Evolutionary conservation across 768 basidiomycete genomes (phyloP).

Genomic region (Rhizopogon vesiculosus): DNA sequence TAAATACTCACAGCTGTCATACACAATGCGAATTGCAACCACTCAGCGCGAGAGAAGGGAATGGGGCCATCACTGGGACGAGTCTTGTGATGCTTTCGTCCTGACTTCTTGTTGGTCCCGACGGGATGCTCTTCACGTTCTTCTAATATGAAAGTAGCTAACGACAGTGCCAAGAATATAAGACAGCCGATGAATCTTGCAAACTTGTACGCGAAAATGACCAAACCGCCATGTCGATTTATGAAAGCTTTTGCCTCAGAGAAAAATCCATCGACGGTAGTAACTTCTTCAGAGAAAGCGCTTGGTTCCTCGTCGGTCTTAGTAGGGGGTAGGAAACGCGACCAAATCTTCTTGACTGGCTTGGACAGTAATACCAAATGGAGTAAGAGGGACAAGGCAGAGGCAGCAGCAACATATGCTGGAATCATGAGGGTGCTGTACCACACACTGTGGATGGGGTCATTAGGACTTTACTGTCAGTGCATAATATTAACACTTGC

Average conservation of each 20-base stretch:
- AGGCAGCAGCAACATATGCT: slow-evolving; percentile 8
- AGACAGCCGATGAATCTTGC: slow-evolving; percentile 18
- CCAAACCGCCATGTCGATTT: slow-evolving; percentile 13
- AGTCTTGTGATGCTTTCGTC: neutral
- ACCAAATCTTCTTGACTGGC: slow-evolving; percentile 3
- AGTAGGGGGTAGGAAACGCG: neutral
- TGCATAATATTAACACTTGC: no score
- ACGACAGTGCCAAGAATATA: slow-evolving; percentile 15
- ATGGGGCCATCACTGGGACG: neutral
- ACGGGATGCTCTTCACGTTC: slow-evolving; percentile 1
- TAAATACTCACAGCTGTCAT: slow-evolving; percentile 9
- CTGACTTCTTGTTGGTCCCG: neutral
- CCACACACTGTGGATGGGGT: neutral
- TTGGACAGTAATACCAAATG: slow-evolving; percentile 1
- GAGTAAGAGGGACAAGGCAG: slow-evolving; percentile 3
- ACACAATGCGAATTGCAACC: slow-evolving; percentile 8
- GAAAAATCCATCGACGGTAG: slow-evolving; percentile 8
- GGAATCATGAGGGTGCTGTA: slow-evolving; percentile 9
- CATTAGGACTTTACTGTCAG: neutral
- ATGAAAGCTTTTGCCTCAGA: slow-evolving; percentile 26
- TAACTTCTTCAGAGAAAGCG: neutral
- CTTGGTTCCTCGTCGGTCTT: neutral
- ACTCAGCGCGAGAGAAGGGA: neutral
- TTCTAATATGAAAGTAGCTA: slow-evolving; percentile 1
- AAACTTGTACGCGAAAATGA: slow-evolving; percentile 17